These are phyloP conservation scores for Evernia prunastri DNA, from an alignment of 495 filamentous ascomycete species.

Conservation along the genomic window DNA sequence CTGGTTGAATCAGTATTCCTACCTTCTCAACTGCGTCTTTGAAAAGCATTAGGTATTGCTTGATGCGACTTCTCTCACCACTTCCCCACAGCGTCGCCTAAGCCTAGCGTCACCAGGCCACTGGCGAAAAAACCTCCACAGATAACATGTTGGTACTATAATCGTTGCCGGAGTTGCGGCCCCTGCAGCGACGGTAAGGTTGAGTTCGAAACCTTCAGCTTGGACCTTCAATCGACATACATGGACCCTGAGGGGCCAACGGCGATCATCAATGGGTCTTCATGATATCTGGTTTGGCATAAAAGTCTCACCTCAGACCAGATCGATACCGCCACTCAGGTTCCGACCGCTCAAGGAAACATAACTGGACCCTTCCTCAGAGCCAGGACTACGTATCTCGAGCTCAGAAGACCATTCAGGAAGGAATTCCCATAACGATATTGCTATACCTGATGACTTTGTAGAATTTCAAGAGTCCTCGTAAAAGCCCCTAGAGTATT, in stretches of 20 bases:
- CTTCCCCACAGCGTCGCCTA: neutral
- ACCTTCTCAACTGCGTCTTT: neutral
- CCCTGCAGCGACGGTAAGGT: neutral
- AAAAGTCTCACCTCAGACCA: neutral
- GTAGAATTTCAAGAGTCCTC: neutral
- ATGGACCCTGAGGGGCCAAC: neutral
- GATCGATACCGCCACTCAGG: neutral
- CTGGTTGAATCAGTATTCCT: neutral
- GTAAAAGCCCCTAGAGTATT: no score
- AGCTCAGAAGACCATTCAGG: neutral
- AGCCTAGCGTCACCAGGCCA: neutral
- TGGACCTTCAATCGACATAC: neutral
- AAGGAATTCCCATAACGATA: neutral
- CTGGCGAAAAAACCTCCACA: neutral
- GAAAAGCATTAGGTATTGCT: no score
- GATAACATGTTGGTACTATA: neutral
- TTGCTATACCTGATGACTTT: neutral
- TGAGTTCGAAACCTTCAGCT: neutral
- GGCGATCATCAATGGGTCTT: no score
- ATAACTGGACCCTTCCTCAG: neutral
- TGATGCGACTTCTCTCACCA: no score
- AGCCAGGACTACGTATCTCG: neutral
- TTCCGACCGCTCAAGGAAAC: neutral
- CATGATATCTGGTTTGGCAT: no score
- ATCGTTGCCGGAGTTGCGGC: neutral